Evolutionary conservation across 225 moss, liverwort and hornwort species (phyloP), one percentile per base, ranked within the genome.

Genomic region (Polytrichum formosum): DNA sequence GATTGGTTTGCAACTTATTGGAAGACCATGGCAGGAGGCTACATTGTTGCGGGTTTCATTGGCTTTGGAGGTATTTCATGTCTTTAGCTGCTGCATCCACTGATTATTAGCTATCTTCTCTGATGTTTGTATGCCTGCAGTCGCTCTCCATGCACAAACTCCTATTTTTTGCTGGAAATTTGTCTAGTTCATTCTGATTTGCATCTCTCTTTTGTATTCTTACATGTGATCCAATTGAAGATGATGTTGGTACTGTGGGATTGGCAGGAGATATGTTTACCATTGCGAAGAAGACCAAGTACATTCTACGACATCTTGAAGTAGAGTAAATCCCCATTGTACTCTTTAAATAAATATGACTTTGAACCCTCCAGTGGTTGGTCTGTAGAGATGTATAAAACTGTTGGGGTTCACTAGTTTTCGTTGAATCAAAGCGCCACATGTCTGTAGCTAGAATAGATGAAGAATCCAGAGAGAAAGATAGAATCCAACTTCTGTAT

Each of bases 11-110:
- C 97, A 98, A 61, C 87, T 94, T 10, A 87, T 94, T 21, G 97
- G 97, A 65, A 83, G 92, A 30, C 92, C 97, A 4, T 98, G 94
- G 92, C 84, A 92, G 74, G 97, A 98, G 68, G 97, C 97, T 9
- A 98, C 97, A 2, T 61, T 98, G 53, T 70, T 98, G 72, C 90
- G 92, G 28, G 82, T 94, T 0, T 90, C 94, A 46, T 61, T 77
- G 28, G 88, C 90, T 30, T 74, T 92, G 65, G 97, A 94, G 91
- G 88, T 90, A 53, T 55, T 21, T 55, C 55, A 7, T 65, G 55
- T 25, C 16, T 21, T 56, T 6, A 23, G 13, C 46, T 37, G 10
- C 37, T 46, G 46, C 46, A 13, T 16, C 3, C 10, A 46, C 46
- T 46, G 46, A n/a, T 58, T 58, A 22, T 6, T 58, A 58, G 1